Base-by-base conservation (phyloP, 345 rosid species). In the Citrus sp. region DNA sequence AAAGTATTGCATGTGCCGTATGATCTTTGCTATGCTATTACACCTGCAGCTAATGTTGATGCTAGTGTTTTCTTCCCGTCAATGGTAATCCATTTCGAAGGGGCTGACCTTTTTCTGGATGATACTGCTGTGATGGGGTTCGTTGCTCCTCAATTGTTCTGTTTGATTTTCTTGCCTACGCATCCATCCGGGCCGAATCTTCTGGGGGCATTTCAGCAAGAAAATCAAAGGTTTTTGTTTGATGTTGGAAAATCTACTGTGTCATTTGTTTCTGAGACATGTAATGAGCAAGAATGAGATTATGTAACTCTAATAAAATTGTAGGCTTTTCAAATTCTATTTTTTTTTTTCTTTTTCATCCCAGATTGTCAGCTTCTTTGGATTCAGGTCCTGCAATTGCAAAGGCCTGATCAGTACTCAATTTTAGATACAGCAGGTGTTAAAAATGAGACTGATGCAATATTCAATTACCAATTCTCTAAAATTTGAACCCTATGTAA, bases 151-250 rank as follows among this genome's bases (percentile, higher is more conserved):
- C 16, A 42, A 9, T 13, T 37, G 24, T 38, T 61, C 14, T 7
- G 66, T 46, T 7, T 34, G 79, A 70, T 70, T 22, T 37, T 78
- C n/a, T 8, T 8, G 21, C 32, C 14, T 6, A 59, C 46, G 0
- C 6, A 13, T n/a, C 35, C 8, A 9, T 18, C 2, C 1, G 64
- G 42, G 19, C 28, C 46, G 3, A 60, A 22, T 67, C 46, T 78
- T 6, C 37, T 78, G 8, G 76, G 80, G 59, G 76, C 80, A 18
- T 64, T 64, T 18, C 70, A 62, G 7, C 70, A 70, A 67, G 76
- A 70, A 22, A 51, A 71, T 32, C 13, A 71, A 10, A 42, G 49
- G 49, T 71, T 78, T 25, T 21, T 71, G 19, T 62, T 70, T 46
- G 68, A 78, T 49, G 62, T 71, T 35, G 25, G 2, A 49, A 21